Conservation (phyloP, 441 rosid genomes). For the Lepidium campestre region DNA sequence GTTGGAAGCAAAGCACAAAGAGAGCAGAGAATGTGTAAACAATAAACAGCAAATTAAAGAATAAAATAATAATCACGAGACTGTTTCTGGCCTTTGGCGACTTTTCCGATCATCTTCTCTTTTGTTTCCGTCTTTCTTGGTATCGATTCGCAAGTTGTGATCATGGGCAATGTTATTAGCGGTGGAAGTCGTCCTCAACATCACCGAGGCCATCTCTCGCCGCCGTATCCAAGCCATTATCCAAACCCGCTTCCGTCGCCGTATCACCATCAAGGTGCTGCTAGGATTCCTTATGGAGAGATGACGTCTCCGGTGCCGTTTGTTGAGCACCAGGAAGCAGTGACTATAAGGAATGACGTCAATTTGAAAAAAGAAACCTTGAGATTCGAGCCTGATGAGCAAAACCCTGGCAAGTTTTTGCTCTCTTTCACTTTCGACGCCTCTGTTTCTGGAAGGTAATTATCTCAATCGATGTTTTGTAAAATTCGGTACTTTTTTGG, state of each 20-base stretch:
- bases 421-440: conserved; percentile 85
- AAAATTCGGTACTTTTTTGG: not conserved
- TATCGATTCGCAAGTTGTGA: not conserved
- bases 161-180: conserved; percentile 61
- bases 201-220: conserved; percentile 43
- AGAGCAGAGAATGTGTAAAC: not conserved
- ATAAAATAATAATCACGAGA: not conserved
- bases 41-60: not conserved
- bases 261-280: conserved; percentile 38
- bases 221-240: conserved; percentile 45
- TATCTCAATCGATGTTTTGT: not conserved
- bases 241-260: conserved; percentile 46
- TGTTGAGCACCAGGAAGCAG: conserved; percentile 78
- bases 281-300: conserved; percentile 34
- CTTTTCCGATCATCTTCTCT: not conserved
- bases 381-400: conserved; percentile 59
- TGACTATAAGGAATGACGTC: conserved; percentile 60
- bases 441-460: conserved; percentile 62
- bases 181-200: conserved; percentile 38
- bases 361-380: conserved; percentile 78
- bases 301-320: conserved; percentile 40
- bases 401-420: conserved; percentile 55
- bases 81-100: not conserved
- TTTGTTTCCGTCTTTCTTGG: not conserved
- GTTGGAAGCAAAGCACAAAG: not conserved